phyloP scores from a whole-genome alignment of 1,284 basidiomycete species.

The Trichosporon sp. region DNA sequence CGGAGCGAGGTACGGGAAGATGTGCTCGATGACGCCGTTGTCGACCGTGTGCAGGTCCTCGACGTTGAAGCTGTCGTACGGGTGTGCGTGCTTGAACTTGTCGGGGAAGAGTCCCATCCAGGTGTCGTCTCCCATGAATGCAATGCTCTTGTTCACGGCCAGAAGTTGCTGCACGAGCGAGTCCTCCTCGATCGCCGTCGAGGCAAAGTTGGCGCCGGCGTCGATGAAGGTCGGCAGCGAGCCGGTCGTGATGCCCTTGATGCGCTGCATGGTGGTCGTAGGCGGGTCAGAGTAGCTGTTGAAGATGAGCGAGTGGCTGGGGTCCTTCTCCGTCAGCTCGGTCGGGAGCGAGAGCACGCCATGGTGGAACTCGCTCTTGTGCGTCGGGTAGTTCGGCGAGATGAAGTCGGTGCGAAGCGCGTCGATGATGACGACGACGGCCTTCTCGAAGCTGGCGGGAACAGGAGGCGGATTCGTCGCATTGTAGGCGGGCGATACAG shows the following conservation, averaged over 20 bases:
- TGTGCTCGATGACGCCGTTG: constrained; percentile 76
- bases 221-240: constrained; percentile 96
- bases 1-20: constrained; percentile 76
- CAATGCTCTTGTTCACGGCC: constrained; percentile 55
- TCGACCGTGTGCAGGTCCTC: constrained; percentile 97
- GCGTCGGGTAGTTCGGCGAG: constrained; percentile 65
- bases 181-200: constrained; percentile 82
- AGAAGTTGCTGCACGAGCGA: constrained; percentile 67
- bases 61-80: constrained; percentile 97
- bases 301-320: constrained; percentile 77
- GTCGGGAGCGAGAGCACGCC: constrained; percentile 77
- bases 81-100: constrained; percentile 72
- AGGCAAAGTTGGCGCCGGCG: constrained; percentile 87
- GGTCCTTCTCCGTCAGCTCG: constrained; percentile 66
- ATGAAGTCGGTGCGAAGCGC: constrained; percentile 94
- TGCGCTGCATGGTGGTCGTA: constrained; percentile 90
- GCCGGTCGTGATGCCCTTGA: constrained; percentile 94
- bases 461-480: constrained; percentile 59
- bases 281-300: constrained; percentile 92
- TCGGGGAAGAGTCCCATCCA: constrained; percentile 88
- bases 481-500: constrained; percentile 57
- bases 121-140: constrained; percentile 95
- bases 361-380: constrained; percentile 73
- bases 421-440: constrained; percentile 86
- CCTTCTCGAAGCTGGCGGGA: constrained; percentile 70